Percentiles rank a stretch among this genome's conserved stretches.
Evolutionary conservation across 441 rosid species (phyloP).

Genomic region (Croton setiger): DNA sequence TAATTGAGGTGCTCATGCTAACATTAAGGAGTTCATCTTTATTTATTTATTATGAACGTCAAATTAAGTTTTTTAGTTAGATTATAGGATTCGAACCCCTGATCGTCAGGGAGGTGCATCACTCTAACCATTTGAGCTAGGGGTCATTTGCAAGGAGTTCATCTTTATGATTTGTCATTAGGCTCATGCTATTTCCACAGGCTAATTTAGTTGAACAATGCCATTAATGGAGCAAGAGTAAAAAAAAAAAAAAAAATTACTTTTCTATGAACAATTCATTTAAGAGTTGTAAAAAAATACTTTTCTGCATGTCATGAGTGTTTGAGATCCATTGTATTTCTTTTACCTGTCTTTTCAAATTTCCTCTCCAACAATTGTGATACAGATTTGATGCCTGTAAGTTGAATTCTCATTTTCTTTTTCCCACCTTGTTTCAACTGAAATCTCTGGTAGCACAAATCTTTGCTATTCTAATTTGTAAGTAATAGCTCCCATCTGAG

Average conservation of each 20-base stretch:
- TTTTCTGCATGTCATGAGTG: not conserved
- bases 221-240: not conserved
- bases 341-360: not conserved
- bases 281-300: not conserved
- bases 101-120: too few species aligned
- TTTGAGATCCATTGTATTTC: not conserved
- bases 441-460: not conserved
- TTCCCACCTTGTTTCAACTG: not conserved
- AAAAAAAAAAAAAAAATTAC: not conserved
- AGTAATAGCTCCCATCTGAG: not conserved
- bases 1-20: constrained; percentile 51
- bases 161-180: not conserved
- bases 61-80: too few species aligned
- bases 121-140: too few species aligned
- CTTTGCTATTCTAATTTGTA: not conserved
- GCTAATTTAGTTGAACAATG: not conserved
- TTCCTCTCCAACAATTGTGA: not conserved
- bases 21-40: not conserved
- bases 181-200: constrained; percentile 1
- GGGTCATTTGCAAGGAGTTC: not conserved
- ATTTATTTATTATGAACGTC: too few species aligned
- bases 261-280: not conserved
- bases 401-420: not conserved
- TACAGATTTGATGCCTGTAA: not conserved
- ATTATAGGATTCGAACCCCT: too few species aligned